Evolutionary conservation across 1,284 basidiomycete species (phyloP).

Genomic region (Apiotrichum siamense): DNA sequence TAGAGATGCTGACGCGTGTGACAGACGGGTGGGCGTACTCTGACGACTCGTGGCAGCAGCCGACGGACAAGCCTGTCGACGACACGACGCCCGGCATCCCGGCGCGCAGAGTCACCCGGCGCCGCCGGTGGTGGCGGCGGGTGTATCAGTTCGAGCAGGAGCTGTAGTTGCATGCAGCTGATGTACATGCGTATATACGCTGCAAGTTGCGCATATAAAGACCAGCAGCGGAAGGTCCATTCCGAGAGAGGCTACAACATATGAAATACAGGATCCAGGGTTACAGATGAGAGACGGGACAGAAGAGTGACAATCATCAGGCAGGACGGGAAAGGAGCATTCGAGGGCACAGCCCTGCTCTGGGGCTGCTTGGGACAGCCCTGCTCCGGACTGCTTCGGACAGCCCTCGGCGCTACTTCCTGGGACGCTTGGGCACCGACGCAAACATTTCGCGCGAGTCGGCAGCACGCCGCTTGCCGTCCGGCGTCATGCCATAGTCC

Average conservation of each 20-base stretch:
- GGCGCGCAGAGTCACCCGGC: slow-evolving; percentile 11
- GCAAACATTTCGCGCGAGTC: neutral
- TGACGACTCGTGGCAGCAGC: slow-evolving; percentile 42
- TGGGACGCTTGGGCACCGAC: neutral
- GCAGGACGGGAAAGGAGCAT: too few species aligned
- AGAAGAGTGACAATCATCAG: too few species aligned
- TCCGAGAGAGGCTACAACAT: too few species aligned
- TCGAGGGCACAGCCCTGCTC: too few species aligned
- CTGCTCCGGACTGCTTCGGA: too few species aligned
- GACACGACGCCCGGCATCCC: neutral
- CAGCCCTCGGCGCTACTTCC: too few species aligned
- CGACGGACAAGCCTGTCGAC: slow-evolving; percentile 1
- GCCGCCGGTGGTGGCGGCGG: slow-evolving; percentile 17
- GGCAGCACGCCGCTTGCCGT: neutral
- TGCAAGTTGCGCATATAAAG: too few species aligned
- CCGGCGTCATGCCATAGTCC: neutral
- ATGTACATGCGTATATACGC: too few species aligned
- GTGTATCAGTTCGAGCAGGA: slow-evolving; percentile 10
- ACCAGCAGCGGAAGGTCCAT: too few species aligned
- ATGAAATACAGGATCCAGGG: too few species aligned
- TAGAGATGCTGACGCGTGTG: neutral
- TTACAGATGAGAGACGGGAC: too few species aligned
- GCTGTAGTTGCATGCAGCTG: neutral
- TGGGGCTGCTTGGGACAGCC: too few species aligned
- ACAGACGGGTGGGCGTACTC: slow-evolving; percentile 45